Conservation (phyloP, 768 basidiomycete genomes). For the Mycena venus region DNA sequence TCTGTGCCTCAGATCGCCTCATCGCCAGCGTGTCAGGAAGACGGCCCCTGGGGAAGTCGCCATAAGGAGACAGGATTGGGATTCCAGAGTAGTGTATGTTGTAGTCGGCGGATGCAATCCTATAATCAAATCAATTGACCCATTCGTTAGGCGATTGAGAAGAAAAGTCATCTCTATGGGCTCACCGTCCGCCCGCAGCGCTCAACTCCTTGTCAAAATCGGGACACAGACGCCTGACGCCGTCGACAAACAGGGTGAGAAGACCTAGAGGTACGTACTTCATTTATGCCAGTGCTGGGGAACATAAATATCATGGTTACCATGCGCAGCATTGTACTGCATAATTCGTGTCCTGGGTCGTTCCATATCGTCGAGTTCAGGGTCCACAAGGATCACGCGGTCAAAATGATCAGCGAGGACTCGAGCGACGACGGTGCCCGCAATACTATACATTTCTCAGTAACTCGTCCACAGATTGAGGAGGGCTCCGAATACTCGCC, state of each 20-base stretch:
- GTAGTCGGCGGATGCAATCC: conserved; percentile 26
- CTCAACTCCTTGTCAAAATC: conserved; percentile 32
- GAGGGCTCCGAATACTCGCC: too few species aligned
- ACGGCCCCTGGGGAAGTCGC: conserved; percentile 7
- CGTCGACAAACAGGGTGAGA: conserved; percentile 26
- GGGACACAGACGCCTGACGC: conserved; percentile 37
- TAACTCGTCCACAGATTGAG: background rate
- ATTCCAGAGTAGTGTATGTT: conserved; percentile 29
- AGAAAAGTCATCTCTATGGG: background rate
- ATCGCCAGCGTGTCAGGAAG: conserved; percentile 28
- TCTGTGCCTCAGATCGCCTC: conserved; percentile 38
- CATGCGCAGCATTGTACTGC: conserved; percentile 35
- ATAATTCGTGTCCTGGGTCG: conserved; percentile 28
- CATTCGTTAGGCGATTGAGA: background rate
- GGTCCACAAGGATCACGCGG: conserved; percentile 41
- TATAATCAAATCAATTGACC: too few species aligned
- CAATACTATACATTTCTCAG: conserved; percentile 37
- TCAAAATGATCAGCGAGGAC: too few species aligned
- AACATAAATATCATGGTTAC: background rate
- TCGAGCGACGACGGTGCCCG: conserved; percentile 41
- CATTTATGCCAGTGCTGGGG: too few species aligned
- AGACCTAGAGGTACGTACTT: conserved; percentile 2
- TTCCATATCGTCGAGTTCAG: conserved; percentile 34
- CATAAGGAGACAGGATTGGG: conserved; percentile 8
- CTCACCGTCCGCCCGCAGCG: conserved; percentile 32